Conservation (phyloP, 805 yeast genomes). For the Nakazawaea laoshanensis region DNA sequence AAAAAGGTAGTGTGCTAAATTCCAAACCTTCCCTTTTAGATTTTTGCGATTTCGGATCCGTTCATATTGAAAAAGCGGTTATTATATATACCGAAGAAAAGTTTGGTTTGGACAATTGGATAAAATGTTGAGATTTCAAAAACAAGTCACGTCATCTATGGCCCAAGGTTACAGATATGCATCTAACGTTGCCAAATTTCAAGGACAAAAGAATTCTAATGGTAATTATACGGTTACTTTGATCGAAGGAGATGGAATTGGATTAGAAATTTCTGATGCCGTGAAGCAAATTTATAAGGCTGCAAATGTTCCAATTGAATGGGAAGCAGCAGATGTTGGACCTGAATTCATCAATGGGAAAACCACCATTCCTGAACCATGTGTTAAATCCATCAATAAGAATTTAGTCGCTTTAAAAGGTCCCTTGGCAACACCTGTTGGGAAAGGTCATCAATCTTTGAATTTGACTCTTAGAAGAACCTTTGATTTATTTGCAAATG, state of each 20-base stretch:
- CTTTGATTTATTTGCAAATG: conserved; percentile 92
- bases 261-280: conserved; percentile 89
- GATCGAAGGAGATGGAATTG: conserved; percentile 99
- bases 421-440: conserved; percentile 97
- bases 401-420: conserved; percentile 96
- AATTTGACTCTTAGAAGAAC: conserved; percentile 97
- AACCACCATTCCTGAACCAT: conserved; percentile 87
- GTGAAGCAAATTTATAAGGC: conserved; percentile 90
- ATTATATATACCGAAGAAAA: too few relatives aligned
- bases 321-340: conserved; percentile 96
- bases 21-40: not conserved
- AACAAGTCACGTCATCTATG: conserved; percentile 6
- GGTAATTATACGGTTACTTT: conserved; percentile 92
- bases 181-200: conserved; percentile 54
- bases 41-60: conserved; percentile 9
- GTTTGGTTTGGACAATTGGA: too few relatives aligned
- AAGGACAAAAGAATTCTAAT: conserved; percentile 55
- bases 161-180: conserved; percentile 24
- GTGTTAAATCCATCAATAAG: conserved; percentile 86
- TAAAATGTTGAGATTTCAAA: conserved; percentile 9
- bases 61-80: too few relatives aligned
- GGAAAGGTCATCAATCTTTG: conserved; percentile 96
- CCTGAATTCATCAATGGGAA: conserved; percentile 87
- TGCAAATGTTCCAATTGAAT: conserved; percentile 91
- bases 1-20: not conserved